Evolutionary conservation across 768 basidiomycete genomes (phyloP).

Genomic region (Boletus reticulatus): DNA sequence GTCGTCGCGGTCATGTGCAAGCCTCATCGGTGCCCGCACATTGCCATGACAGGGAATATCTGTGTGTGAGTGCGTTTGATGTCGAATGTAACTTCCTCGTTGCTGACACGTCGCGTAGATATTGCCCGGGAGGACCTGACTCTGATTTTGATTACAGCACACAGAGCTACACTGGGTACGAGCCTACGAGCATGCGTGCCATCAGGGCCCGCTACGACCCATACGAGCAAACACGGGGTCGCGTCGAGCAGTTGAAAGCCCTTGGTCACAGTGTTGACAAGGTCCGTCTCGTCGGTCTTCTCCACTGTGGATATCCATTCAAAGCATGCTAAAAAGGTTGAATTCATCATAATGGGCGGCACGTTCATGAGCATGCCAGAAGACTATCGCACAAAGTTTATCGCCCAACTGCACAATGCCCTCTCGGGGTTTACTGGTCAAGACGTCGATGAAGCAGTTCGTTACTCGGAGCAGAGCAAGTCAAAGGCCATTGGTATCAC

Average conservation of each 20-base stretch:
- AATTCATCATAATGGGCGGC: constrained; percentile 96
- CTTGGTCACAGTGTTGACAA: constrained; percentile 98
- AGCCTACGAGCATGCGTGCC: constrained; percentile 98
- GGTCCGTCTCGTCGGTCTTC: constrained; percentile 42
- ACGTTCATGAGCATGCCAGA: constrained; percentile 99
- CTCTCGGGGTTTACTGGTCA: constrained; percentile 91
- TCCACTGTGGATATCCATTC: background rate
- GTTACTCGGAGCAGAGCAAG: constrained; percentile 96
- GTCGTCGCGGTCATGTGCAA: constrained; percentile 99
- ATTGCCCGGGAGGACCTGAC: constrained; percentile 98
- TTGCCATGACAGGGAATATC: constrained; percentile 99
- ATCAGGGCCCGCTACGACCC: constrained; percentile 96
- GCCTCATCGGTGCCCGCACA: constrained; percentile 98
- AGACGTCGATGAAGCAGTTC: constrained; percentile 94
- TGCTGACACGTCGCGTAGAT: constrained; percentile 44
- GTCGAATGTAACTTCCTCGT: background rate
- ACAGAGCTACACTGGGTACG: constrained; percentile 92
- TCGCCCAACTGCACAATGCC: constrained; percentile 96
- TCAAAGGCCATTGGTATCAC: constrained; percentile 99
- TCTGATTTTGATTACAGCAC: constrained; percentile 99
- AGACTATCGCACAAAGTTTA: constrained; percentile 89
- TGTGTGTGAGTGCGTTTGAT: constrained; percentile 70
- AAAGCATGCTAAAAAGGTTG: constrained; percentile 50
- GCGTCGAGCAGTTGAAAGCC: constrained; percentile 93
- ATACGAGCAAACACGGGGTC: constrained; percentile 93